Evolutionary conservation across 2,329 filamentous ascomycete genomes (phyloP).

Genomic region (Cordyceps farinosa): DNA sequence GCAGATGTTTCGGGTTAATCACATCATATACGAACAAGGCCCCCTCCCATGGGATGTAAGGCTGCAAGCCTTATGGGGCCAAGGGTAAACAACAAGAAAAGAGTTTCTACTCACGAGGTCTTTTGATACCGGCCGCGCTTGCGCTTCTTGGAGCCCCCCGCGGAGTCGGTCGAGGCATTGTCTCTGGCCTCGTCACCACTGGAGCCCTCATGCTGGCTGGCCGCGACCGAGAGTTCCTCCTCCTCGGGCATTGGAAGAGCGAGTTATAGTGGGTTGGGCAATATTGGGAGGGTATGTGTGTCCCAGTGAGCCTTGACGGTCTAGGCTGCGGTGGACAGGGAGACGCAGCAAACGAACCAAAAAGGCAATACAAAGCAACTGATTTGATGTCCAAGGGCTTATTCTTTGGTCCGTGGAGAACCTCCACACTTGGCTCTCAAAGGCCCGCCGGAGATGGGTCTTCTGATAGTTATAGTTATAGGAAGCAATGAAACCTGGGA

Average conservation of each 20-base stretch:
- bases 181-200: constrained; percentile 37
- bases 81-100: background rate
- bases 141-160: constrained; percentile 32
- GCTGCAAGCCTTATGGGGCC: background rate
- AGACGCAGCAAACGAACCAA: background rate
- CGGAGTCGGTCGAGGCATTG: constrained; percentile 27
- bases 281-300: background rate
- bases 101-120: constrained; percentile 36
- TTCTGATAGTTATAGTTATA: background rate
- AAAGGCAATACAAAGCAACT: background rate
- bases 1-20: constrained; percentile 9
- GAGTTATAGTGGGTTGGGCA: constrained; percentile 19
- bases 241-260: constrained; percentile 19
- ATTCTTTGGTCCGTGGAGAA: constrained; percentile 5
- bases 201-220: constrained; percentile 27
- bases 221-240: constrained; percentile 1
- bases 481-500: background rate
- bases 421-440: constrained; percentile 1
- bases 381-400: background rate
- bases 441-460: constrained; percentile 14
- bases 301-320: constrained; percentile 10
- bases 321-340: background rate
- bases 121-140: constrained; percentile 41
- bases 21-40: background rate
- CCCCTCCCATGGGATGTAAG: background rate